phyloP scores from a whole-genome alignment of 1,139 yeast species.

The Yamadazyma triangularis region DNA sequence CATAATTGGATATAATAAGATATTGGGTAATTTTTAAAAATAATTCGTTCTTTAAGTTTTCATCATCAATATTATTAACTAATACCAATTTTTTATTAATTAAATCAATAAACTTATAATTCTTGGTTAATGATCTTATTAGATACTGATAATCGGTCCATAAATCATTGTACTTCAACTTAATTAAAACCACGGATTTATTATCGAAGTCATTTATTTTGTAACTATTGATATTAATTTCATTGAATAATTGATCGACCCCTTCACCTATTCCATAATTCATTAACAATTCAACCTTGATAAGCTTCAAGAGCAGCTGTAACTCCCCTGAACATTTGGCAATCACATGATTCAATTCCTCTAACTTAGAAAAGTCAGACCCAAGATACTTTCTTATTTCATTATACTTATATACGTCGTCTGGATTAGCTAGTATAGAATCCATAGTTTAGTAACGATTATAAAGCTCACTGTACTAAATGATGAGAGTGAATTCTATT shows the following conservation, averaged over 20 bases:
- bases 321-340: background rate
- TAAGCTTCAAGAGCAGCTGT: background rate
- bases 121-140: slow-evolving; percentile 10
- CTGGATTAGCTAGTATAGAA: background rate
- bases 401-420: too few species aligned
- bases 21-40: slow-evolving; percentile 24
- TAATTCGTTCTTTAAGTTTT: slow-evolving; percentile 10
- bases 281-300: background rate
- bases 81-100: slow-evolving; percentile 35
- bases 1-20: slow-evolving; percentile 27
- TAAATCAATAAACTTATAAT: slow-evolving; percentile 28
- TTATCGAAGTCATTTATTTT: slow-evolving; percentile 1
- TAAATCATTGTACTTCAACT: slow-evolving; percentile 16
- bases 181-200: slow-evolving; percentile 4
- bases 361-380: background rate
- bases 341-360: background rate
- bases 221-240: background rate
- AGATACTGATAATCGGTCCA: slow-evolving; percentile 29
- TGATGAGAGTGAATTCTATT: too few species aligned
- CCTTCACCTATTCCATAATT: background rate
- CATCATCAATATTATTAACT: slow-evolving; percentile 15
- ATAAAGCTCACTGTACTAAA: too few species aligned
- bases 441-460: too few species aligned
- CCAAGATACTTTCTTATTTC: background rate
- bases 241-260: slow-evolving; percentile 1